A percentile compares a stretch with the other conserved stretches of the same genome.
These are phyloP conservation scores for Caulochytrium protostelioides DNA, from an alignment of 371 early-diverging fungal genomes.

Conservation along the genomic window DNA sequence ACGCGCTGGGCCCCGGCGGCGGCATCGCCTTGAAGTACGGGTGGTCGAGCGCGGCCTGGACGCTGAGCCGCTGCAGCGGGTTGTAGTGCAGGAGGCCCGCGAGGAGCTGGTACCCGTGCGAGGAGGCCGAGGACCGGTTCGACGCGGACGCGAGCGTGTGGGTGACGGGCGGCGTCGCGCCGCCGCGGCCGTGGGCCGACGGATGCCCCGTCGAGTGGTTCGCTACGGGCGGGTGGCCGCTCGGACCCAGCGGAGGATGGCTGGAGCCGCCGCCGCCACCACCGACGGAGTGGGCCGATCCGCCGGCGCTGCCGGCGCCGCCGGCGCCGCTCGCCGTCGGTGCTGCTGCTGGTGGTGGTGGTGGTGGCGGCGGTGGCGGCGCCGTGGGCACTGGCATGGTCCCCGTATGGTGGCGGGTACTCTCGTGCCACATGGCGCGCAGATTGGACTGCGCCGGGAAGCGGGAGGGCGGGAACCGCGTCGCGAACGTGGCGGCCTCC, in stretches of 20 bases:
- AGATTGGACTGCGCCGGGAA: constrained; percentile 19
- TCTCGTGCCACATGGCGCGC: constrained; percentile 23
- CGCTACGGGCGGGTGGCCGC: neutral
- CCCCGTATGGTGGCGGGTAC: constrained; percentile 20
- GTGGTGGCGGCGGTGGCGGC: neutral
- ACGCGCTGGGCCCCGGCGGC: too few relatives aligned
- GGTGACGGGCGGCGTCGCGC: too few relatives aligned
- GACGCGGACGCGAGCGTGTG: too few relatives aligned
- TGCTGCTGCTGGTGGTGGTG: neutral
- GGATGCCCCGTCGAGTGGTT: too few relatives aligned
- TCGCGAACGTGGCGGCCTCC: constrained; percentile 34
- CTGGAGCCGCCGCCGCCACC: too few relatives aligned
- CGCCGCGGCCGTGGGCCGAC: too few relatives aligned
- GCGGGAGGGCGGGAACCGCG: constrained; percentile 30
- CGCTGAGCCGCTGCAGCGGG: constrained; percentile 67
- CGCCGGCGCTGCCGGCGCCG: too few relatives aligned
- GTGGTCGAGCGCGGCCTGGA: constrained; percentile 66
- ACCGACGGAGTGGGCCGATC: too few relatives aligned
- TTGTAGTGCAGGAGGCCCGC: constrained; percentile 73
- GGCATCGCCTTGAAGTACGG: constrained; percentile 85
- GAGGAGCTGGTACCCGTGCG: constrained; percentile 39
- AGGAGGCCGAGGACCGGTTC: too few relatives aligned
- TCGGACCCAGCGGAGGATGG: too few relatives aligned
- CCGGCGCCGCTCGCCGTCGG: neutral
- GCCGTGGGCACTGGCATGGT: neutral